Base-by-base conservation (phyloP, 768 basidiomycete genomes). In the Boletales sp. region DNA sequence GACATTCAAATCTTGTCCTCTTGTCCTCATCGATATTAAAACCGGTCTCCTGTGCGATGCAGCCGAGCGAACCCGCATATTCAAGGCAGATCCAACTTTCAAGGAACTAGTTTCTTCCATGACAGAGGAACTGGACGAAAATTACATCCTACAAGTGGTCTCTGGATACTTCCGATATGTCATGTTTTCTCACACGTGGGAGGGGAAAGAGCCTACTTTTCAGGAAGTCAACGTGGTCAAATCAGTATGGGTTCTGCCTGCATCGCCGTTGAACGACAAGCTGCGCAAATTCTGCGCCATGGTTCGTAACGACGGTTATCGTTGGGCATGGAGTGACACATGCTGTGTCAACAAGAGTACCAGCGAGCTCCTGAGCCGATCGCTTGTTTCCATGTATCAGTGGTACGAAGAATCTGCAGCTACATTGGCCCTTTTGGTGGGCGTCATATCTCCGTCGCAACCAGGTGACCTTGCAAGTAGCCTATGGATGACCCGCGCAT, bases 151-250 rank as follows among this genome's bases (percentile, higher is more conserved):
- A 15, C 43, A 38, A 24, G 45, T 40, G 2, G 49, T 55, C 15
- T 47, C 51, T 2, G 31, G 39, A 41, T 56, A 54, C 21, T 56
- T 56, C 19, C 52, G 35, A 43, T 56, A 56, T 19, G 43, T 51
- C 38, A 55, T 45, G 48, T 50, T 56, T 46, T 56, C 55, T 7
- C 55, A 56, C 35, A 37, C 18, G 11, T 56, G 52, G 52, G 45
- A 56, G 40, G 55, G 51, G 46, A 48, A 55, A 42, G 54, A 55
- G 14, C 54, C 54, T 11, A 45, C 51, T 2, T 55, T 53, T 35
- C 51, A 55, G 29, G 54, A 53, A 27, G 51, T 55, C 18, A 53
- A 44, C 2, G 17, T 29, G 8, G 50, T 39, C 13, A 48, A 55
- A 41, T 55, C 54, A 6, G 47, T 55, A 17, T 48, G 47, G 51